Evolutionary conservation across 768 basidiomycete species (phyloP), one percentile per base, ranked within the genome.

Genomic region (Cyathus striatus): DNA sequence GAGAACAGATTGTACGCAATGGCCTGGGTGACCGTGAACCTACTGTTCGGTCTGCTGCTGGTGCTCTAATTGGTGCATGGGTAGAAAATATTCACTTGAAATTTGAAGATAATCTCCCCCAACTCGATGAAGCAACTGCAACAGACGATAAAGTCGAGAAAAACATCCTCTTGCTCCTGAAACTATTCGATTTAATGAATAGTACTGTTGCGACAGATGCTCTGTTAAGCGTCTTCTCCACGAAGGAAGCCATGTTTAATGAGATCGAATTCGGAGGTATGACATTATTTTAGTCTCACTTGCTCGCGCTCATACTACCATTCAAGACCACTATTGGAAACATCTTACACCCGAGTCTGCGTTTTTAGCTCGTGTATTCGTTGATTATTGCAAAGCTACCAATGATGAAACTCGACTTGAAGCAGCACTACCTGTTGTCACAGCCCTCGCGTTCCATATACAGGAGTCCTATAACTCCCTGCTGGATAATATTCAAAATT

Each of bases 1-100:
- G 93, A 9, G 87, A 91, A 53, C 66, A 77, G 18, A 76, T 95
- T 37, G 79, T 95, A 2, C 75, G 77, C 16, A 81, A 87, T 54
- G 95, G 95, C 2, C 69, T 97, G 2, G 83, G 88, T 0, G 95
- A 97, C 62, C 78, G 95, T 21, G 91, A 96, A 45, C 66, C 73
- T 0, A 58, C 64, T 1, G 91, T 97, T 2, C 73, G 82, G 23
- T 64, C 73, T 14, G 90, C 89, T 1, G 84, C 92, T 0, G 81
- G 75, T 2, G 73, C 73, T 1, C 74, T 96, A 36, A 62, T 97
- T 13, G 78, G 73, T 0, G 69, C 65, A 5, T 98, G 95, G 95
- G 72, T 90, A 5, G 81, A 89, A 34, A 65, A 70, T 23, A 70
- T 79, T 6, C 69, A 70, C 5, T 17, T 55, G 1, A 70, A 72